Conservation (phyloP, 352 stramenopile genomes). For the Sclerospora graminicola region DNA sequence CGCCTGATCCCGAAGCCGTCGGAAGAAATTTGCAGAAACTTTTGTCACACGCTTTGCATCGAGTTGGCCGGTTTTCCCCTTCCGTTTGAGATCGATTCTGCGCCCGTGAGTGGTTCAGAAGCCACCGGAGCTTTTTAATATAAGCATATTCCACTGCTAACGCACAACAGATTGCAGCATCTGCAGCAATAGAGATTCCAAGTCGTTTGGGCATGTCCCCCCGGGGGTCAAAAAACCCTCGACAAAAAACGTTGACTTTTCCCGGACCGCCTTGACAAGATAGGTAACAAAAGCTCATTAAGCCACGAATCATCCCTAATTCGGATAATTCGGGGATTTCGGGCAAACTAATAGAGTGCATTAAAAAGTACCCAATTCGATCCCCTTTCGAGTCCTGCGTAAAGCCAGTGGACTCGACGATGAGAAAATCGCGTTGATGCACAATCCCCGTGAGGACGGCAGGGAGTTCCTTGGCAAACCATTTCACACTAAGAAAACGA, state of each 20-base stretch:
- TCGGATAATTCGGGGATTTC: slow-evolving; percentile 15
- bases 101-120: slow-evolving; percentile 7
- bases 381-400: too few species aligned
- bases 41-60: slow-evolving; percentile 21
- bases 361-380: too few species aligned
- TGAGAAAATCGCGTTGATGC: too few species aligned
- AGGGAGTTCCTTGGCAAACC: slow-evolving; percentile 33
- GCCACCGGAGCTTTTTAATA: too few species aligned
- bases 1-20: neutral
- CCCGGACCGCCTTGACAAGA: too few species aligned
- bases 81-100: neutral
- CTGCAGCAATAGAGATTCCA: too few species aligned
- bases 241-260: too few species aligned
- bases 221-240: too few species aligned
- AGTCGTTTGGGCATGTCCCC: too few species aligned
- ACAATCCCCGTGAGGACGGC: slow-evolving; percentile 11
- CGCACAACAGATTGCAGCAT: too few species aligned
- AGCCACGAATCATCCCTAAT: slow-evolving; percentile 24
- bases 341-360: slow-evolving; percentile 21
- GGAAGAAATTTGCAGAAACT: slow-evolving; percentile 10
- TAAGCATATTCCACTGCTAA: too few species aligned
- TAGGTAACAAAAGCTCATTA: slow-evolving; percentile 33
- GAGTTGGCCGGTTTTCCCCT: slow-evolving; percentile 1
- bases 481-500: slow-evolving; percentile 38
- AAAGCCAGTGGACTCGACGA: too few species aligned